Base-by-base conservation (phyloP, 1,284 basidiomycete species). In the Megacollybia platyphylla region DNA sequence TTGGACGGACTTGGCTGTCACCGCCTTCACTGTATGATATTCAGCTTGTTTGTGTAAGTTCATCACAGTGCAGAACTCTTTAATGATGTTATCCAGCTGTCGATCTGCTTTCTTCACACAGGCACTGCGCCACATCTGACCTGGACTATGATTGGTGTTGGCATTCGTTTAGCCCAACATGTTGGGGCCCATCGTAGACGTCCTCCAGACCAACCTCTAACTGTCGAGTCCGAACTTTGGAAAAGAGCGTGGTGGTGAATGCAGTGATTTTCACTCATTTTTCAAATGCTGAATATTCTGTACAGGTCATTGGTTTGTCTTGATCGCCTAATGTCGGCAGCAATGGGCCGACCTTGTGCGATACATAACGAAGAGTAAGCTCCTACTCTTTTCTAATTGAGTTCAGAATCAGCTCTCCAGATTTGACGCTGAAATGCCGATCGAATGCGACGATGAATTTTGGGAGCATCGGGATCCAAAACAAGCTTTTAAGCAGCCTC, bases 211-310 rank as follows among this genome's bases (percentile, higher is more conserved):
- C 10, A 17, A 4, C 31, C 36, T 8, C 49, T 52, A 7, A 57
- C 59, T 4, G 53, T 62, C 0, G 61, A 76, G 42, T 62, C 72
- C 36, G 76, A 80, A 44, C 54, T 78, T 8, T 76, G 71, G 62
- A 77, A 73, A 48, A 68, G 79, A 4, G 71, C 71, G 1, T 85
- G 84, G 57, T 82, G 79, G 79, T 38, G 18, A 10, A 10, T n/a
- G 13, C 24, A 20, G 13, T 38, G 2, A 24, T 9, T 38, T 13
- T n/a, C 36, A 17, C 13, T 11, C 18, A 20, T 11, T 20, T 20
- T 18, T 4, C 36, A 18, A 9, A n/a, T 11, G 18, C 36, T 38
- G 5, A 38, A 20, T 17, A 9, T 10, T 18, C 3, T 38, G 32
- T 38, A 20, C 13, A 38, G 36, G 36, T 32, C 17, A 6, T 4